Percentiles rank a stretch among this genome's conserved stretches.
phyloP scores from a whole-genome alignment of 2,329 filamentous ascomycete genomes.

The Alternaria consortialis region DNA sequence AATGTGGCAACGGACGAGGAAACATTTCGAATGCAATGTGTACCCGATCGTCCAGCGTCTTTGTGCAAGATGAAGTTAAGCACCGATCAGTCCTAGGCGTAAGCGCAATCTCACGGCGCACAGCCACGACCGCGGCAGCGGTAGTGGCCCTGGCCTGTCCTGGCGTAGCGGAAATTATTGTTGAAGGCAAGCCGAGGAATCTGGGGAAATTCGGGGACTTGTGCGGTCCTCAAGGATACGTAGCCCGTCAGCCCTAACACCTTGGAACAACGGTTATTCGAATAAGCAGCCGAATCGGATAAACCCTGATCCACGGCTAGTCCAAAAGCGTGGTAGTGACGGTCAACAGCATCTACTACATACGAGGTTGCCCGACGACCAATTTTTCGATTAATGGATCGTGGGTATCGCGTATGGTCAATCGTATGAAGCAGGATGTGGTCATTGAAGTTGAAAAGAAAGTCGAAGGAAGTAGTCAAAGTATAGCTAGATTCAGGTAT shows the following conservation, averaged over 20 bases:
- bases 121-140: neutral
- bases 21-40: neutral
- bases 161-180: neutral
- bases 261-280: neutral
- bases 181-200: neutral
- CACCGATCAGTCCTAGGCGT: neutral
- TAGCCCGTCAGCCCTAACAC: neutral
- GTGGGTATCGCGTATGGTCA: neutral
- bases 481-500: neutral
- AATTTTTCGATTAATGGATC: neutral
- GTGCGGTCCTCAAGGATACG: neutral
- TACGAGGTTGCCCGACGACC: too few species aligned
- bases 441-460: neutral
- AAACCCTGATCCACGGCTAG: neutral
- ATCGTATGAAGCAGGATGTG: too few species aligned
- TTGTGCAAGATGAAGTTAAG: neutral
- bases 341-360: neutral
- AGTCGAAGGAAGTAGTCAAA: neutral
- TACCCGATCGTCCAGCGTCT: neutral
- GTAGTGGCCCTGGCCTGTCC: neutral
- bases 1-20: neutral
- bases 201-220: neutral
- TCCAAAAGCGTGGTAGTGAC: neutral
- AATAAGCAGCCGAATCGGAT: neutral
- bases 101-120: neutral